Base-by-base conservation (phyloP, 306 rosid species). In the Rubus idaeus region DNA sequence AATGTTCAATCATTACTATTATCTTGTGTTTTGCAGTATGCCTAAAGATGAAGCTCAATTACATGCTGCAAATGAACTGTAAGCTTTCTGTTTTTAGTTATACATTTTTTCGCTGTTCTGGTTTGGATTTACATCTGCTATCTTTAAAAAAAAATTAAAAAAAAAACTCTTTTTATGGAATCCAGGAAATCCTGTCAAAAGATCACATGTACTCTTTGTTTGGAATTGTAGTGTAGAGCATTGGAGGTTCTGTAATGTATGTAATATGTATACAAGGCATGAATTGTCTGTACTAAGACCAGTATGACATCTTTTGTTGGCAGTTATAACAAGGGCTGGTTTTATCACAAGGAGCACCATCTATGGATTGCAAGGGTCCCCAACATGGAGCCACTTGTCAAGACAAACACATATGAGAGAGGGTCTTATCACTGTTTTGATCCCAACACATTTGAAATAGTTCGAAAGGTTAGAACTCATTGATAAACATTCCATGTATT, bases 11-110 rank as follows among this genome's bases (percentile, higher is more conserved):
- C 56, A 30, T 41, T 66, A 39, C 49, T 46, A 46, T 18, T 66
- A 39, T 67, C n/a, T 12, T 78, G 23, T 77, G 35, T 26, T 79
- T 62, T 87, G 84, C 91, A 96, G 99, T 80, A 91, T 96, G 97
- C 99, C 99, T 39, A 92, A 88, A 80, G 99, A 96, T 62, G 97
- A 91, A 84, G 97, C 96, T n/a, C 99, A 96, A 79, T 53, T 91
- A 80, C 88, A 84, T 77, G 98, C 98, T 30, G 89, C 97, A 37
- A 83, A 88, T 79, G 99, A 96, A 81, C 97, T 92, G 99, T 96
- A 96, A 63, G 98, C 74, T 64, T 51, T 61, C 4, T 5, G 37
- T 61, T 30, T 13, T 30, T 30, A 30, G 1, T 46, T 6, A 42
- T 41, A 18, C 0, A 66, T 18, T 18, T 18, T 66, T 4, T 42